Base-by-base conservation (phyloP, 495 filamentous ascomycete genomes). In the Aspergillus carlsbadensis region DNA sequence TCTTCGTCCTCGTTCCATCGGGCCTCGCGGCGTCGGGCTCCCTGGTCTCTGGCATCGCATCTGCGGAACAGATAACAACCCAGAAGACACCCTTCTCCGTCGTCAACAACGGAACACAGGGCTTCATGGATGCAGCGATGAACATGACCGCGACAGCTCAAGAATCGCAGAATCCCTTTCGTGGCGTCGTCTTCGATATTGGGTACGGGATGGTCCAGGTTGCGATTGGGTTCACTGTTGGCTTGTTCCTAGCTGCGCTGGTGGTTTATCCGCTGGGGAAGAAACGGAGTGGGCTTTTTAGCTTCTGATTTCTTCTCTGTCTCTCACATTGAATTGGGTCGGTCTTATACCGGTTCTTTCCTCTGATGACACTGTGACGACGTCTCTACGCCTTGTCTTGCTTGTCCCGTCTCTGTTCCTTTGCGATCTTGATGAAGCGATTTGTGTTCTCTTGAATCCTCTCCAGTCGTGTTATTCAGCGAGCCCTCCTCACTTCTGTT, bases 221-320 rank as follows among this genome's bases (percentile, higher is more conserved):
- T 13, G 92, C 93, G 5, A 92, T 96, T 65, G 93, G 90, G 21
- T 95, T 96, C 58, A 93, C 91, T 2, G 91, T 96, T 2, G 93
- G 93, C 7, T 70, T 98, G 31, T 96, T 96, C 65, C 72, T 96
- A 45, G 90, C 90, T 49, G 90, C 90, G 3, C 65, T 96, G 58
- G 76, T 96, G 21, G 86, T 97, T 4, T 98, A 98, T 78, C 92
- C 93, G 1, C 76, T 96, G 57, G 92, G 92, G 10, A 97, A 96
- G 76, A 87, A 87, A 67, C 84, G 92, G 57, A 92, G 89, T 67
- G 92, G 92, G 7, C 72, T 97, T 48, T 96, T 96, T 64, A 91
- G 87, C 63, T 95, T 96, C 67, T 97, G 70, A 80, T 29, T 40
- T 15, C 14, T 42, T 13, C 29, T 24, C 18, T 7, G 15, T 0